phyloP scores from a whole-genome alignment of 208 protist genomes.

The Angomonas ambiguus region DNA sequence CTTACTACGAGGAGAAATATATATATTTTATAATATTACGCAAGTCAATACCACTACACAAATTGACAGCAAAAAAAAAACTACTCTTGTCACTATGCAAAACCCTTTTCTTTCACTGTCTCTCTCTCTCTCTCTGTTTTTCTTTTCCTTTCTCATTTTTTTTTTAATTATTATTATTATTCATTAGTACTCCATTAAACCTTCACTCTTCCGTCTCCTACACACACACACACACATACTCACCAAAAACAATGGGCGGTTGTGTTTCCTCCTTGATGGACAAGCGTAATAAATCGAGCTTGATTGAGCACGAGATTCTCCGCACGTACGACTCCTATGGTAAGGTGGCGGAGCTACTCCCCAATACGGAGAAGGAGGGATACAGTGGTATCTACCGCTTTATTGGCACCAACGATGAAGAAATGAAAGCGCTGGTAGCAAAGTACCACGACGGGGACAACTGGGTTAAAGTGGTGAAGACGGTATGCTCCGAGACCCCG shows the following conservation, averaged over 20 bases:
- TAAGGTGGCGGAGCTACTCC: conserved; percentile 20
- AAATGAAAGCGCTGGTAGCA: conserved; percentile 22
- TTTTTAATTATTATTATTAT: not conserved
- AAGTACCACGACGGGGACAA: conserved; percentile 36
- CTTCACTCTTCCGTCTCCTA: no score
- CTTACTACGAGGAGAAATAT: no score
- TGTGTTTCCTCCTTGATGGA: conserved; percentile 40
- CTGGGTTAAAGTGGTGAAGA: conserved; percentile 28
- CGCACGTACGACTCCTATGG: conserved; percentile 26
- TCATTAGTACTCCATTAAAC: no score
- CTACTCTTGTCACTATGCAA: not conserved
- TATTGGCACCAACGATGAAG: conserved; percentile 22
- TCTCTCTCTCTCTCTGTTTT: not conserved
- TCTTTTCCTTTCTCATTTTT: conserved; percentile 1
- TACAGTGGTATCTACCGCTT: conserved; percentile 47
- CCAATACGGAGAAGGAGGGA: conserved; percentile 24
- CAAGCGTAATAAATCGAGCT: conserved; percentile 23
- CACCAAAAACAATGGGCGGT: conserved; percentile 35
- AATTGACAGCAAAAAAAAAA: no score
- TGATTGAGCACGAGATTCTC: conserved; percentile 30
- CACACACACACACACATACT: not conserved
- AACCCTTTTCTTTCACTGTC: not conserved
- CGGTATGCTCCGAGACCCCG: conserved; percentile 13
- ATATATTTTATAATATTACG: no score
- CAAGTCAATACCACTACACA: no score